Evolutionary conservation across 352 stramenopile genomes (phyloP), one percentile per base, ranked within the genome.

Genomic region (Phytopythium sindhum): DNA sequence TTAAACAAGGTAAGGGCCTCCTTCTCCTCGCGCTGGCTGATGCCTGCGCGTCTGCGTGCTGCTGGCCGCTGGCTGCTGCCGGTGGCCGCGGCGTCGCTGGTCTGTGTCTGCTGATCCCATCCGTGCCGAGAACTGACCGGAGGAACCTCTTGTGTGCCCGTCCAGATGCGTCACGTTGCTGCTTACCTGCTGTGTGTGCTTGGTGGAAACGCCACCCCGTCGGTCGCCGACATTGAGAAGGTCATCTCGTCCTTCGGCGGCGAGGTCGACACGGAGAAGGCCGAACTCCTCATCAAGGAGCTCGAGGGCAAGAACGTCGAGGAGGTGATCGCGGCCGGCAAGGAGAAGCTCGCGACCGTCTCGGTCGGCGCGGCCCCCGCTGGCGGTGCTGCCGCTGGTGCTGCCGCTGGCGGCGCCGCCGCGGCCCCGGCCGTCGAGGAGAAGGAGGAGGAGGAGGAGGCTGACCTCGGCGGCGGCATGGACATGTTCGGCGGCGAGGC

Each of bases 131-230:
- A 23, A 39, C 35, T 31, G 52, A 50, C 21, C 21, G 54, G 10
- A 19, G 12, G 19, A 59, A 21, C 21, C 33, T 12, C 5, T 14
- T 1, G 35, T 31, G 14, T 33, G 29, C 52, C 48, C 9, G 52
- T 6, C 23, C 69, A 96, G 87, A 96, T 96, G 87, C 87, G 87
- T 96, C 87, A 96, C 85, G 85, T 96, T 93, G 87, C 87, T 91
- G 87, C 87, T 90, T 94, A 89, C 72, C 81, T 96, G 75, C 80
- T 96, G 74, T 80, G 74, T 86, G 85, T 96, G 68, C 72, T 96
- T 57, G 85, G 85, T 67, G 87, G 87, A 78, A 96, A 96, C 77
- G 77, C 81, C 61, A 72, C 77, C 63, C 87, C 87, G 52, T 74
- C 76, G 63, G 81, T 84, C 53, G 80, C 82, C 56, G 87, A 96